These are phyloP conservation scores for Pugionium cornutum DNA, from an alignment of 345 rosid species.

Conservation along the genomic window DNA sequence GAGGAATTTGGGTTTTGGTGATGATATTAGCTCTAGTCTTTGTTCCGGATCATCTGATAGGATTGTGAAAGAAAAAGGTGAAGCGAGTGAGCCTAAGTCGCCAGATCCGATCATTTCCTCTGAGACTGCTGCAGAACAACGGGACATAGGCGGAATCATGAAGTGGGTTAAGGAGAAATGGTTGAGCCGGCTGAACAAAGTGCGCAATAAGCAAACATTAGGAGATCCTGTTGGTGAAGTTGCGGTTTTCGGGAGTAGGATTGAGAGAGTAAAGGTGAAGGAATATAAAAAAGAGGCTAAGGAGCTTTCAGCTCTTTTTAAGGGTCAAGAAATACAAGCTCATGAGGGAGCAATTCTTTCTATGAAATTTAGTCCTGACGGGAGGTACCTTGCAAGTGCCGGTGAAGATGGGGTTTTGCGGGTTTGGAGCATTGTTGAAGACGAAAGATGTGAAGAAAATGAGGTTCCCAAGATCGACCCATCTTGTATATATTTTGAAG, in stretches of 20 bases:
- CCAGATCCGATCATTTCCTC: neutral
- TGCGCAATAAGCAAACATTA: slow-evolving; percentile 30
- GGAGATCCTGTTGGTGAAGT: slow-evolving; percentile 36
- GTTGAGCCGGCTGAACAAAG: slow-evolving; percentile 56
- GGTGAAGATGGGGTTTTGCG: slow-evolving; percentile 68
- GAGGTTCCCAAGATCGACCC: slow-evolving; percentile 77
- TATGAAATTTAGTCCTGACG: slow-evolving; percentile 85
- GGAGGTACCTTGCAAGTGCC: slow-evolving; percentile 76
- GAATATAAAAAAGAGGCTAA: slow-evolving; percentile 56
- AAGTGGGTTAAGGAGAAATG: slow-evolving; percentile 60
- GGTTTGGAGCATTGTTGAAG: slow-evolving; percentile 72
- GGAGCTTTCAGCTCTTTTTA: slow-evolving; percentile 74
- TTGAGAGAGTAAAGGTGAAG: slow-evolving; percentile 69
- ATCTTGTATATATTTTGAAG: slow-evolving; percentile 71
- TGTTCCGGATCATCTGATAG: slow-evolving; percentile 44
- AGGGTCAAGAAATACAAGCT: slow-evolving; percentile 77
- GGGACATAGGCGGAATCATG: slow-evolving; percentile 34
- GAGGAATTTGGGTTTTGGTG: slow-evolving; percentile 47
- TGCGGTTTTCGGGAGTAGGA: slow-evolving; percentile 38
- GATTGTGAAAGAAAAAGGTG: slow-evolving; percentile 27
- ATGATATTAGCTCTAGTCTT: slow-evolving; percentile 53
- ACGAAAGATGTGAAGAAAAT: slow-evolving; percentile 56
- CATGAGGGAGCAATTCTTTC: slow-evolving; percentile 67
- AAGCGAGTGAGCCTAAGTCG: slow-evolving; percentile 4
- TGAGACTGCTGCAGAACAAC: neutral